Evolutionary conservation across 2,329 filamentous ascomycete species (phyloP).

Genomic region (Mycosphaerella sp.): DNA sequence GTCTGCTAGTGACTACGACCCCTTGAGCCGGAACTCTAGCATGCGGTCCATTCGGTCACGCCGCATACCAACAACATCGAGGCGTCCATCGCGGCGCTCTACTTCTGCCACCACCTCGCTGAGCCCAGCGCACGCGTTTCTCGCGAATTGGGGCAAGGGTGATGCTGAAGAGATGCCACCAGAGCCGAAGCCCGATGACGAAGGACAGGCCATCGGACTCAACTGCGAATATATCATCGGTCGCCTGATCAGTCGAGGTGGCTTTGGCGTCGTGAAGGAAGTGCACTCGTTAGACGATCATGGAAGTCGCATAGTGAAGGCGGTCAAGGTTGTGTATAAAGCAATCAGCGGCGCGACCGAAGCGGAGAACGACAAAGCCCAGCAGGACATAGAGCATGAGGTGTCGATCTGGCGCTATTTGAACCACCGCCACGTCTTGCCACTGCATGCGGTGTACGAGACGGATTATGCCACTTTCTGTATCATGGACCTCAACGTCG

Average conservation of each 20-base stretch:
- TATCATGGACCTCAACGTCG: constrained; percentile 58
- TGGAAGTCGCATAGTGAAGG: constrained; percentile 49
- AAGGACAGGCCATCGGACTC: constrained; percentile 59
- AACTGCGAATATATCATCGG: constrained; percentile 59
- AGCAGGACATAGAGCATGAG: constrained; percentile 63
- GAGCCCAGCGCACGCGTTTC: constrained; percentile 32
- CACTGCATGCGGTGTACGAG: constrained; percentile 58
- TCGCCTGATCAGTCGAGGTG: constrained; percentile 58
- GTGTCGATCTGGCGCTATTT: constrained; percentile 61
- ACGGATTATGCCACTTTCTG: constrained; percentile 64
- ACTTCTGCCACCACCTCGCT: constrained; percentile 26
- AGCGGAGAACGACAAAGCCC: constrained; percentile 57
- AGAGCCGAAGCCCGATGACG: constrained; percentile 53
- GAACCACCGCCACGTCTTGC: constrained; percentile 55
- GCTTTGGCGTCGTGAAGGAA: constrained; percentile 62
- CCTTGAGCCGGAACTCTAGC: constrained; percentile 29
- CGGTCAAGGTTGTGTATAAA: constrained; percentile 63
- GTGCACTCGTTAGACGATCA: constrained; percentile 52
- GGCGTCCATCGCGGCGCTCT: constrained; percentile 27
- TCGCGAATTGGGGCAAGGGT: constrained; percentile 25
- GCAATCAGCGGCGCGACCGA: constrained; percentile 50
- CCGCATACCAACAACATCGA: constrained; percentile 17
- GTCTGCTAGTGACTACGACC: constrained; percentile 19
- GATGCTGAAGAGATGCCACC: constrained; percentile 24
- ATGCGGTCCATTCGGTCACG: constrained; percentile 25